Evolutionary conservation across 1,284 basidiomycete genomes (phyloP), one percentile per base, ranked within the genome.

Genomic region (Apiotrichum laibachii): DNA sequence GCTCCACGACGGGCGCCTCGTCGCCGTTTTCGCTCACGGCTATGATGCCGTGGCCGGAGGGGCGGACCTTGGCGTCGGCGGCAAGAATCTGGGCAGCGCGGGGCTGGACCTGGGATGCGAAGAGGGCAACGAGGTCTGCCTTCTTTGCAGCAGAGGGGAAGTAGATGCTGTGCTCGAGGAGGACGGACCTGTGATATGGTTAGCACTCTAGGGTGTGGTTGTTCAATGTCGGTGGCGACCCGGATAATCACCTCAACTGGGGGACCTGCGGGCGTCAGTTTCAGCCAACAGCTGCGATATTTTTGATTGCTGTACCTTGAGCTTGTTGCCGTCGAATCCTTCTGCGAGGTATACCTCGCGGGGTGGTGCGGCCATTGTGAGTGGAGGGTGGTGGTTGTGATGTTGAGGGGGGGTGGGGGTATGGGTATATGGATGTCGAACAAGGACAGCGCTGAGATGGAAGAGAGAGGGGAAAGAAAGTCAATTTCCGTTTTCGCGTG

Each of bases 71-170:
- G 31, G 66, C 67, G 49, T 57, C 63, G 42, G 60, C 71, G 50
- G 59, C 65, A n/a, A 70, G 62, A 11, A 71, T 59, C 66, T 85
- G 86, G 19, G 77, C 72, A 7, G 83, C 81, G 56, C 84, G 84
- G 10, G 85, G 80, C 67, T 84, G 85, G 66, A 97, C 84, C 75
- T 90, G 82, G 39, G 86, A 82, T 60, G 91, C 85, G 78, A 93
- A 98, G 5, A 87, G 79, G 43, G 85, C 81, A 12, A 97, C 84
- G 26, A 98, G 85, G 68, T 90, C 92, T 8, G 86, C 81, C 78
- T 98, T 98, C 63, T 89, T 90, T 68, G 89, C 88, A 1, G 86
- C 85, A 4, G 86, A 84, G 8, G 89, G 85, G 77, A 88, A 90
- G 35, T 81, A 80, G 68, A 95, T 81, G 62, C 88, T 85, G 78